Conservation (phyloP, 2,329 filamentous ascomycete genomes). For the Calonectria ilicicola region DNA sequence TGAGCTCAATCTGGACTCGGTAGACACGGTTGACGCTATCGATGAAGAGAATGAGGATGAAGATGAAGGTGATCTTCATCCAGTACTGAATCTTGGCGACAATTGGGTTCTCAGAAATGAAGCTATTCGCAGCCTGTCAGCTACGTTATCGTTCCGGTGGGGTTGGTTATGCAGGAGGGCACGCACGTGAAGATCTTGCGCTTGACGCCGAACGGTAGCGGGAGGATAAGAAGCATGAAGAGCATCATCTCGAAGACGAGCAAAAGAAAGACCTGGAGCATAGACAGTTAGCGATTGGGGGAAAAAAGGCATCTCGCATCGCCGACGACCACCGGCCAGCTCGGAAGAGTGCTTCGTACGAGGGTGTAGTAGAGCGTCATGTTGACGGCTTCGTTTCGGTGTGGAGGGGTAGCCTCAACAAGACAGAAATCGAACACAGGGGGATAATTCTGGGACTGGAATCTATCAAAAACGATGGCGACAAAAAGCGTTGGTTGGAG, state of each 20-base stretch:
- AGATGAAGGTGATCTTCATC: conserved; percentile 99
- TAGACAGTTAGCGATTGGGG: conserved; percentile 31
- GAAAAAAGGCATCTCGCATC: not conserved
- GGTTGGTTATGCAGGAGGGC: not conserved
- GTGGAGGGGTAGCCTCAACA: conserved; percentile 36
- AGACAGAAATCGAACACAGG: conserved; percentile 5
- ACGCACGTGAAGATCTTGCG: conserved; percentile 83
- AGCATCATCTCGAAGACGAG: conserved; percentile 86
- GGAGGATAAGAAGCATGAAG: conserved; percentile 84
- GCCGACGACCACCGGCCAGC: not conserved
- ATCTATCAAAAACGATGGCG: not conserved
- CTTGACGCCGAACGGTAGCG: conserved; percentile 87
- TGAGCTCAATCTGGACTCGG: conserved; percentile 91
- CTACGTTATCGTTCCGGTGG: not conserved
- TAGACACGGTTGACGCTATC: conserved; percentile 97
- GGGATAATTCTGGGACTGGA: not conserved
- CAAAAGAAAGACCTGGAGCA: conserved; percentile 80
- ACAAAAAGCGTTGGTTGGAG: conserved; percentile 12
- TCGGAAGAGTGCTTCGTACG: conserved; percentile 49
- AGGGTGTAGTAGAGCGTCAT: conserved; percentile 72
- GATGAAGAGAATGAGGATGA: conserved; percentile 97
- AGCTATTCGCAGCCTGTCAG: conserved; percentile 61
- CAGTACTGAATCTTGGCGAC: conserved; percentile 97
- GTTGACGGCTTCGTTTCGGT: conserved; percentile 47
- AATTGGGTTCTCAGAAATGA: conserved; percentile 88